Conservation (phyloP, 805 yeast species). For the Barnettozyma sp. region DNA sequence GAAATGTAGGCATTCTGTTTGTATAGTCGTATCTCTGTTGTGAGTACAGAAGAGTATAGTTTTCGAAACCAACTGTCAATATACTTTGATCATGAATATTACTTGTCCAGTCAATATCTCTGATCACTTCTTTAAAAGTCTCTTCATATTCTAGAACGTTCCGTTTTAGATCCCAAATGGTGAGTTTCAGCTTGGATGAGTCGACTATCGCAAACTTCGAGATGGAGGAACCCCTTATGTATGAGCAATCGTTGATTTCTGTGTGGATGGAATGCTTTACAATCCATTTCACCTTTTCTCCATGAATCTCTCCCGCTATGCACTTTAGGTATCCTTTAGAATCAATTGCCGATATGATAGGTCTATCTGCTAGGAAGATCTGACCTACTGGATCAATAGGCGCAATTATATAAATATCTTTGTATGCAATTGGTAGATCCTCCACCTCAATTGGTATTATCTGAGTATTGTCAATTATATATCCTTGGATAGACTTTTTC, state of each 20-base stretch:
- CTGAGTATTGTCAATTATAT: conserved; percentile 28
- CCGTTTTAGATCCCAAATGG: conserved; percentile 75
- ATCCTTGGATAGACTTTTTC: conserved; percentile 33
- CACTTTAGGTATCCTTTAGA: conserved; percentile 40
- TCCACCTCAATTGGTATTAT: conserved; percentile 31
- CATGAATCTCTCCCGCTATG: conserved; percentile 35
- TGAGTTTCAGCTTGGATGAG: conserved; percentile 39
- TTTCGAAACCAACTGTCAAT: conserved; percentile 70
- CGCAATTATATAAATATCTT: conserved; percentile 38
- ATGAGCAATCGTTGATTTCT: conserved; percentile 43
- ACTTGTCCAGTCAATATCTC: conserved; percentile 86
- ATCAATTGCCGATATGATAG: conserved; percentile 55
- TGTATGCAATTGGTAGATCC: conserved; percentile 32
- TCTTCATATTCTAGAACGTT: conserved; percentile 60
- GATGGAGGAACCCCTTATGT: conserved; percentile 67
- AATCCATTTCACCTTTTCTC: conserved; percentile 43
- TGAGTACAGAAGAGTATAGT: conserved; percentile 60
- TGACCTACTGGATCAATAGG: conserved; percentile 60
- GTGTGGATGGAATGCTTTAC: conserved; percentile 46
- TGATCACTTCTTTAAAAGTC: conserved; percentile 35
- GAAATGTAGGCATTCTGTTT: conserved; percentile 68
- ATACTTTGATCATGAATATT: conserved; percentile 60
- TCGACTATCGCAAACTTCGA: conserved; percentile 73
- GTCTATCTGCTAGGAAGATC: conserved; percentile 27
- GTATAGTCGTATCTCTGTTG: conserved; percentile 88